Base-by-base conservation (phyloP, 2,329 filamentous ascomycete species). In the Monilinia aucupariae region DNA sequence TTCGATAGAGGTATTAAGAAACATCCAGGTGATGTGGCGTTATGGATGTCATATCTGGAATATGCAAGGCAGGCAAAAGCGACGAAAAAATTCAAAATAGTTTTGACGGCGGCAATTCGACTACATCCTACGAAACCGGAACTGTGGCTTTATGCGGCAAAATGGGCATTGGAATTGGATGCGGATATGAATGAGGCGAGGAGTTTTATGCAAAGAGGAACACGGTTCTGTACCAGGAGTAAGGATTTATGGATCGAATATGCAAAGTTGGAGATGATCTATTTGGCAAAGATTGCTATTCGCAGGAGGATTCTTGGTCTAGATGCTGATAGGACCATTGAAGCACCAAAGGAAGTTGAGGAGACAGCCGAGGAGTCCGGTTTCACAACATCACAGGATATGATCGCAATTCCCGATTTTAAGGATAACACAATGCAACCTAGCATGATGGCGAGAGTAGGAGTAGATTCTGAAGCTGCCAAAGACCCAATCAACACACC, bases 11-110 rank as follows among this genome's bases (percentile, higher is more conserved):
- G 85, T 25, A 91, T 92, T 34, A 83, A 85, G 72, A 91, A 91
- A 67, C 94, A 97, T 72, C 89, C 90, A 1, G 91, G 90, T 4
- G 90, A 90, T 72, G 73, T 92, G 43, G 83, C 83, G 2, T 80
- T 99, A 45, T 99, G 94, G 94, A 86, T 90, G 75, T 90, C 92
- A 72, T 97, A 96, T 73, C 86, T 97, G 64, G 84, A 88, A 64
- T 97, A 91, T 75, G 87, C 90, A 20, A 82, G 86, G 70, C 83
- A 85, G 68, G 81, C 86, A 72, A 87, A 84, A 70, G 85, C 86
- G 7, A 81, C 81, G 20, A 88, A 87, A 76, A 79, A 85, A 48
- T 88, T 86, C 78, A 86, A 84, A 76, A 81, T 80, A 64, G 79
- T 84, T 68, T 81, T 87, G 76, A 86, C 83, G 25, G 78, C 85